phyloP scores from a whole-genome alignment of 208 protist genomes.

The Strigomonas oncopelti region DNA sequence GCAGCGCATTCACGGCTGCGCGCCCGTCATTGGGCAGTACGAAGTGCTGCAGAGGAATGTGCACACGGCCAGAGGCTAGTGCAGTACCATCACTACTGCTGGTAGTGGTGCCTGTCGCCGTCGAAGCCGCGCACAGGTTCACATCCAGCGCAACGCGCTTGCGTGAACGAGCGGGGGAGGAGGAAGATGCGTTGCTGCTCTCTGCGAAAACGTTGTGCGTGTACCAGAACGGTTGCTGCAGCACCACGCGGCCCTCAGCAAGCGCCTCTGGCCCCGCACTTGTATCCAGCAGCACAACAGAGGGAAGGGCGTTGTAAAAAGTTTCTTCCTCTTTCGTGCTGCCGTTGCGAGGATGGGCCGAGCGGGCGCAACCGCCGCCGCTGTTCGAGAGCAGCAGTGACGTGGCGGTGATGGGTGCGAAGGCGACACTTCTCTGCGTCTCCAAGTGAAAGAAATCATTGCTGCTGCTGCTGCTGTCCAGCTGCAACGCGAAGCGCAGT shows the following conservation, averaged over 20 bases:
- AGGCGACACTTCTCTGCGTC: background rate
- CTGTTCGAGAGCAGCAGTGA: background rate
- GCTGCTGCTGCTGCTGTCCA: background rate
- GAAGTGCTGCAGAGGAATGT: background rate
- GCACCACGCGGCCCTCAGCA: background rate
- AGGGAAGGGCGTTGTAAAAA: background rate
- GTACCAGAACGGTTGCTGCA: background rate
- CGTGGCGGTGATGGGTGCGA: background rate
- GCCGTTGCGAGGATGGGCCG: too few species aligned
- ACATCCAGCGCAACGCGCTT: background rate
- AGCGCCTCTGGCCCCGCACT: background rate
- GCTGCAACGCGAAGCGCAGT: background rate
- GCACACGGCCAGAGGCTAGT: background rate
- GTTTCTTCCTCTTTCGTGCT: background rate
- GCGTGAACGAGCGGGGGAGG: too few species aligned
- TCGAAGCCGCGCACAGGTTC: background rate
- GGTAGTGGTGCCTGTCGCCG: too few species aligned
- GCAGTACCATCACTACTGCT: background rate
- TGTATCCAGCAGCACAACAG: background rate
- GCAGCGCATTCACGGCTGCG: background rate
- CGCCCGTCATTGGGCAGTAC: background rate
- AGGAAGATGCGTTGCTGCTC: background rate
- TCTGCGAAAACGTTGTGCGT: background rate
- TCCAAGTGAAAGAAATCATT: background rate
- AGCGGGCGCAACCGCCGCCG: too few species aligned